Evolutionary conservation across 352 stramenopile genomes (phyloP).

Genomic region (Pythium phragmiticola): DNA sequence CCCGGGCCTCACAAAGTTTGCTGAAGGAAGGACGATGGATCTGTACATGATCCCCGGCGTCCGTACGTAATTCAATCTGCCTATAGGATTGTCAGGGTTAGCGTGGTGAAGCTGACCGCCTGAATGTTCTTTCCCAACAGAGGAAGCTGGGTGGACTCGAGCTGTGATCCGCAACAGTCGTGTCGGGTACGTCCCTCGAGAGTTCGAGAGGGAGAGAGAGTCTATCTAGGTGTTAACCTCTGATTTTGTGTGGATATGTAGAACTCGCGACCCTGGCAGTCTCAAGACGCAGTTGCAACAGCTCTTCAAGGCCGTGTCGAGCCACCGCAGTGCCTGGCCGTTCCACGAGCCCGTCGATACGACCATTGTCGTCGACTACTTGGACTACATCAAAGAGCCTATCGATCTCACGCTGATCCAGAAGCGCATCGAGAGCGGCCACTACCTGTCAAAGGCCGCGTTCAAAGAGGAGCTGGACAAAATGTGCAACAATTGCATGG

Average conservation of each 20-base stretch:
- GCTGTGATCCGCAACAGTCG: conserved; percentile 84
- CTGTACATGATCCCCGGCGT: conserved; percentile 87
- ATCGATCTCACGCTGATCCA: conserved; percentile 88
- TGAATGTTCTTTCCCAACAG: conserved; percentile 26
- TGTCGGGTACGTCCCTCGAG: conserved; percentile 50
- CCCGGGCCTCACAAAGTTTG: conserved; percentile 65
- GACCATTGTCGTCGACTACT: conserved; percentile 95
- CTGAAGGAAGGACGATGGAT: conserved; percentile 79
- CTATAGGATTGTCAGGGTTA: background rate
- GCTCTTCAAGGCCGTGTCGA: conserved; percentile 90
- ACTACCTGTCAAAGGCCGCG: conserved; percentile 91
- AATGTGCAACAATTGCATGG: conserved; percentile 98
- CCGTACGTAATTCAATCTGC: conserved; percentile 49
- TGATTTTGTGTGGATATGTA: conserved; percentile 8
- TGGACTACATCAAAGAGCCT: conserved; percentile 95
- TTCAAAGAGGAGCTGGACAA: conserved; percentile 94
- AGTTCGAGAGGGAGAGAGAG: no score
- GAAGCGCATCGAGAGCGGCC: conserved; percentile 77
- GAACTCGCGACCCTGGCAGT: conserved; percentile 77
- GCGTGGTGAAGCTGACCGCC: background rate
- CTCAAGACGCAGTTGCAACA: conserved; percentile 82
- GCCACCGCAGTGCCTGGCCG: conserved; percentile 95
- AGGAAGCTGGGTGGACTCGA: conserved; percentile 85
- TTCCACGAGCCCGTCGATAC: conserved; percentile 98
- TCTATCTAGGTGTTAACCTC: no score